phyloP scores from a whole-genome alignment of 2,329 filamentous ascomycete genomes.

The Trichoderma atrobrunneum region DNA sequence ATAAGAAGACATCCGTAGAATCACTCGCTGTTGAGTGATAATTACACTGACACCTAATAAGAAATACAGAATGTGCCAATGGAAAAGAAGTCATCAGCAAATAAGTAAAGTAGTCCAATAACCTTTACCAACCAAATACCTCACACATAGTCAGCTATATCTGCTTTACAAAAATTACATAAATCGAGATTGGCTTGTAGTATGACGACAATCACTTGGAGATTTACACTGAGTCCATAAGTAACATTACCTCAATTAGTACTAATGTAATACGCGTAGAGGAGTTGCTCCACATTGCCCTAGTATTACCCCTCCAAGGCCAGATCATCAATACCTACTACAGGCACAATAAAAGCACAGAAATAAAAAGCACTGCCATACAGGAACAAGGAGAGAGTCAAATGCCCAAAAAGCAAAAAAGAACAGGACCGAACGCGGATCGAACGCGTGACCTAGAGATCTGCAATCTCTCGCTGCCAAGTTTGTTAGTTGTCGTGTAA shows the following conservation, averaged over 20 bases:
- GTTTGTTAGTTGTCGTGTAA: background rate
- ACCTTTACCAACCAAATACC: background rate
- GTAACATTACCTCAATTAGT: background rate
- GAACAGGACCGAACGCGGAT: constrained; percentile 7
- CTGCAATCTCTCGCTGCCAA: constrained; percentile 8
- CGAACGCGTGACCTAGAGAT: constrained; percentile 13
- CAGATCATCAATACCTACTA: background rate
- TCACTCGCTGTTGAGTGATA: too few species aligned
- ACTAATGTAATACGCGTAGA: background rate
- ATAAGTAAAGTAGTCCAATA: background rate
- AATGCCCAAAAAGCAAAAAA: background rate
- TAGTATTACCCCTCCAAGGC: background rate
- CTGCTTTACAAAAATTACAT: background rate
- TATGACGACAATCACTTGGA: background rate
- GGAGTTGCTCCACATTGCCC: background rate
- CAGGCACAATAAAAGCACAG: background rate
- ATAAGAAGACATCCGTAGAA: too few species aligned
- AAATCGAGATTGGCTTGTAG: background rate
- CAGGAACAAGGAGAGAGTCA: background rate
- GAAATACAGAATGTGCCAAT: background rate
- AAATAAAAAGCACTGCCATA: background rate
- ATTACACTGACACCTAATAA: too few species aligned
- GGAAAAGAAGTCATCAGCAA: background rate
- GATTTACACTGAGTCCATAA: background rate
- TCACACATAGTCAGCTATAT: background rate